Evolutionary conservation across 352 stramenopile genomes (phyloP), one percentile per base, ranked within the genome.

Genomic region (Pythium diclinum): DNA sequence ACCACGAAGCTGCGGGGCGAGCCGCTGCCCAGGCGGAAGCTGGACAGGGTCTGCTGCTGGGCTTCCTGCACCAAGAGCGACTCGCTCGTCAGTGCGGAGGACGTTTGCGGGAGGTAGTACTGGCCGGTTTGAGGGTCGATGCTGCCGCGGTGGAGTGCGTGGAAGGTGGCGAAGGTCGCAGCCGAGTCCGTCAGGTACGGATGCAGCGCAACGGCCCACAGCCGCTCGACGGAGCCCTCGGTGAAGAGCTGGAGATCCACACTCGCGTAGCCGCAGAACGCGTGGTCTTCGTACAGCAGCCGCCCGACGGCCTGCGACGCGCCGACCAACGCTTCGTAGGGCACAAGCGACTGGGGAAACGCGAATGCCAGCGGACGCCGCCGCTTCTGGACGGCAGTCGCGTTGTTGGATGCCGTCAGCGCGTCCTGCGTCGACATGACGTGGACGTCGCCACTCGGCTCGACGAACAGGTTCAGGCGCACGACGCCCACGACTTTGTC

Each of bases 191-290:
- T 94, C 44, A 95, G 71, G 38, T 84, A 91, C 49, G 91, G 88
- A 21, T 91, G 70, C 33, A 97, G 65, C 6, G 75, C 81, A 6
- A 90, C 68, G 19, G 86, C 86, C 85, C 85, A 95, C 7, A 97
- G 63, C 28, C 85, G 77, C 19, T 79, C 72, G 6, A 72, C 63
- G 19, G 59, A n/a, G 48, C 71, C 71, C 52, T 97, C 89, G 32
- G 71, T 71, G 33, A 92, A 92, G 9, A 91, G 76, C 8, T 91
- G 62, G 55, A 88, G 89, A 57, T 96, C 82, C 9, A 97, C 66
- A 61, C 81, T 92, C n/a, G 79, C 74, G 67, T 96, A 92, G 23
- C 90, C 90, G 59, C 88, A 88, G 23, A 96, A 76, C 10, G 65
- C 66, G 23, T 83, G 64, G 0, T 74, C 67, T 0, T 65, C 53